A percentile compares a stretch with the other conserved stretches of the same genome.
Evolutionary conservation across 1,284 basidiomycete genomes (phyloP).

Genomic region (Ceratobasidium sp.): DNA sequence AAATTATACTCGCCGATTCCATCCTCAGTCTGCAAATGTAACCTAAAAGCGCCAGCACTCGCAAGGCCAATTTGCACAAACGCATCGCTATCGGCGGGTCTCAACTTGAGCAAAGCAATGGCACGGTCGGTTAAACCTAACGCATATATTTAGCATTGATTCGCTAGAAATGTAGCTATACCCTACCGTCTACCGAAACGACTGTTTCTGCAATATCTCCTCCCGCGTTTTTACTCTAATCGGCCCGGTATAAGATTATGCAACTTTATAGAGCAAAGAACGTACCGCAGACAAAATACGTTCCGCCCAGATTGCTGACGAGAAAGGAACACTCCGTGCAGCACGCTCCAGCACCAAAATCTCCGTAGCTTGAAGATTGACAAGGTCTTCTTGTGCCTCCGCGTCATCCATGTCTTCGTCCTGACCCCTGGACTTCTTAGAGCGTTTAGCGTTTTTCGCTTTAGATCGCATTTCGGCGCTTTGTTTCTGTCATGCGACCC

Average conservation of each 20-base stretch:
- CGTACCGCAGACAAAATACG: conserved; percentile 46
- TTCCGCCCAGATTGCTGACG: conserved; percentile 48
- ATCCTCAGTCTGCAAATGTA: conserved; percentile 31
- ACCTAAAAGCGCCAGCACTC: conserved; percentile 42
- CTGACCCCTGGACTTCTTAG: conserved; percentile 20
- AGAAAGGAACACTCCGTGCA: conserved; percentile 50
- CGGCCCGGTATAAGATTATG: neutral
- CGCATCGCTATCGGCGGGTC: conserved; percentile 25
- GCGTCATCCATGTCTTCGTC: conserved; percentile 43
- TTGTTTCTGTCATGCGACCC: neutral
- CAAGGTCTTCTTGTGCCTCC: conserved; percentile 25
- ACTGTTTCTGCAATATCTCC: conserved; percentile 18
- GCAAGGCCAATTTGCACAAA: conserved; percentile 45
- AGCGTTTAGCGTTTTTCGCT: conserved; percentile 26
- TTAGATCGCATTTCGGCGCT: conserved; percentile 29
- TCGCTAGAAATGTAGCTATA: neutral
- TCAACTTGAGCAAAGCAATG: conserved; percentile 27
- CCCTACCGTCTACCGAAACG: conserved; percentile 28
- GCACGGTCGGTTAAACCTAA: conserved; percentile 34
- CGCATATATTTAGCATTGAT: neutral
- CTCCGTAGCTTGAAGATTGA: conserved; percentile 23
- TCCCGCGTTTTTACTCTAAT: conserved; percentile 21
- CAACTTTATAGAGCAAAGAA: neutral
- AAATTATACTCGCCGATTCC: conserved; percentile 15
- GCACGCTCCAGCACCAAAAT: conserved; percentile 47